These are phyloP conservation scores for Gentiana straminea DNA, from an alignment of 257 asterid species.

Conservation along the genomic window DNA sequence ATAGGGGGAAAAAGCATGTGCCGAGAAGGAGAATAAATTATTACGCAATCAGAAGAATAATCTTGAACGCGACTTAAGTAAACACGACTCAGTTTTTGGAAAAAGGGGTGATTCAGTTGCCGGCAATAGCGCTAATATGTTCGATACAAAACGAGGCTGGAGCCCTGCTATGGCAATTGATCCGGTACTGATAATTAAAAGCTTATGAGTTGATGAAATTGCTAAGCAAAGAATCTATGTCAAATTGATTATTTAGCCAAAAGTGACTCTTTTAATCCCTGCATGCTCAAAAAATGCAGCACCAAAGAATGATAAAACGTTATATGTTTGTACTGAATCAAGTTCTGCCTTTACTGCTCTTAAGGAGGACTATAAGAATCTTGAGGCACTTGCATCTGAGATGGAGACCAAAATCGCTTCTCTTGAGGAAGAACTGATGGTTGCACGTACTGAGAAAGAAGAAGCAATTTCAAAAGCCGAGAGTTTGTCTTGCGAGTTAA, in stretches of 20 bases:
- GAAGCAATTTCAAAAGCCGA: conserved; percentile 51
- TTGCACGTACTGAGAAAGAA: conserved; percentile 42
- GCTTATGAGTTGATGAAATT: no score
- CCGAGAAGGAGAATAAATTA: conserved; percentile 73
- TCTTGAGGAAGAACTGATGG: conserved; percentile 56
- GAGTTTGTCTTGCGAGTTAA: conserved; percentile 54
- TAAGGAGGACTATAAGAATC: conserved; percentile 71
- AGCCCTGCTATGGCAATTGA: conserved; percentile 38
- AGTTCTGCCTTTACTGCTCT: conserved; percentile 4
- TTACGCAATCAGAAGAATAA: conserved; percentile 60
- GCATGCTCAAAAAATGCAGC: no score
- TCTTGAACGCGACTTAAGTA: conserved; percentile 86
- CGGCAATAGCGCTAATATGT: conserved; percentile 52
- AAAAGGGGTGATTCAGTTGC: conserved; percentile 49
- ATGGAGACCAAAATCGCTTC: conserved; percentile 82
- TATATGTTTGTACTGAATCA: not conserved
- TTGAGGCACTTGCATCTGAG: conserved; percentile 88
- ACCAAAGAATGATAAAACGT: no score
- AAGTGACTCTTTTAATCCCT: no score
- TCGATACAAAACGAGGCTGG: conserved; percentile 50
- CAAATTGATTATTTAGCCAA: no score
- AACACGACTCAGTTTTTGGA: conserved; percentile 55
- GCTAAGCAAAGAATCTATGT: no score
- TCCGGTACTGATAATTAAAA: conserved; percentile 31
- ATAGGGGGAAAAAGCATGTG: conserved; percentile 84